Evolutionary conservation across 177 flowering plant genomes (phyloP).

Genomic region (Vitis hybrid): DNA sequence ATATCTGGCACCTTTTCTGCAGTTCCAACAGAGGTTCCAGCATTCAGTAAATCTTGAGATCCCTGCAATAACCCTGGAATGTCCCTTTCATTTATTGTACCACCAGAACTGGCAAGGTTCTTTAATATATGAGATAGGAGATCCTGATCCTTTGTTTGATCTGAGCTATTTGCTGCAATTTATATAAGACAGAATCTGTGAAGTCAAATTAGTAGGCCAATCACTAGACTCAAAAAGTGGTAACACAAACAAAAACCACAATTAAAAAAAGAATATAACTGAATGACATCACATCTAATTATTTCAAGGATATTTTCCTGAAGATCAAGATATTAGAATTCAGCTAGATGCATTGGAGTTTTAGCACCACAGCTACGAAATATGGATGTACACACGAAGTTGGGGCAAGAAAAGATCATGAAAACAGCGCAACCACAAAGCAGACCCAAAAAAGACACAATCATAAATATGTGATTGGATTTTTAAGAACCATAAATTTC

Average conservation of each 20-base stretch:
- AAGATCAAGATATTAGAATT: no score
- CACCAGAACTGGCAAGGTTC: constrained; percentile 28
- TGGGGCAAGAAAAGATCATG: no score
- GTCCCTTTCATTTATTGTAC: constrained; percentile 40
- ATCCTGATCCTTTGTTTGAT: constrained; percentile 37
- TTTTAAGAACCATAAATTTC: no score
- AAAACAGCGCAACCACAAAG: no score
- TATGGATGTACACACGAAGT: no score
- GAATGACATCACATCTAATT: no score
- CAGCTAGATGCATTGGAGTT: no score
- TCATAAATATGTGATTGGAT: no score
- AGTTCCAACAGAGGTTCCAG: constrained; percentile 33
- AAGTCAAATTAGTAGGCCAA: constrained; percentile 8
- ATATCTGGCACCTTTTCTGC: constrained; percentile 25
- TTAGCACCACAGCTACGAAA: no score
- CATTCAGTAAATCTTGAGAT: constrained; percentile 39
- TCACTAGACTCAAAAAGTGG: background rate
- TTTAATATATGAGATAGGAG: constrained; percentile 37
- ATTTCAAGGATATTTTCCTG: no score
- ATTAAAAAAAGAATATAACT: background rate
- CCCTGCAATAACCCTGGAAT: constrained; percentile 32
- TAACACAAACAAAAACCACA: background rate
- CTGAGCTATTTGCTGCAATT: constrained; percentile 33
- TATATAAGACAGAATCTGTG: constrained; percentile 5
- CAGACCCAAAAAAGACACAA: no score